These are phyloP conservation scores for Talaromyces proteolyticus DNA, from an alignment of 495 filamentous ascomycete species.

Conservation along the genomic window DNA sequence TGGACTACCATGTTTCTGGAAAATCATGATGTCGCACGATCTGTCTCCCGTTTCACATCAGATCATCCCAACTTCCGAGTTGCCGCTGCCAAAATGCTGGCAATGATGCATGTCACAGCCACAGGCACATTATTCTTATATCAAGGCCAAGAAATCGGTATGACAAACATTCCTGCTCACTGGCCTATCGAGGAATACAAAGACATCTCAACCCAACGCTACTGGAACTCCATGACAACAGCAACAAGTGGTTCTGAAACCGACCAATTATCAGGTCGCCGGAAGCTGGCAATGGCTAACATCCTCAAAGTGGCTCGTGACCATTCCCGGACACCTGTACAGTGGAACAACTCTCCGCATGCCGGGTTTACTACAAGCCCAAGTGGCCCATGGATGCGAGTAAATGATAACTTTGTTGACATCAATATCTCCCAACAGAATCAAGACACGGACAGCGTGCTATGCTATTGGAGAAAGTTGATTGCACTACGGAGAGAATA, in stretches of 20 bases:
- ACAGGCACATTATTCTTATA: conserved; percentile 58
- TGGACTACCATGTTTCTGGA: conserved; percentile 59
- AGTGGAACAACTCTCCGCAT: conserved; percentile 35
- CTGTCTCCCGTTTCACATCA: conserved; percentile 47
- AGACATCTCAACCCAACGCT: conserved; percentile 55
- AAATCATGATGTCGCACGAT: conserved; percentile 56
- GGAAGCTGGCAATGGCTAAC: too few species aligned
- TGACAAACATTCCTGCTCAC: conserved; percentile 51
- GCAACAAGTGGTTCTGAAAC: conserved; percentile 8
- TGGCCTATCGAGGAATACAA: conserved; percentile 53
- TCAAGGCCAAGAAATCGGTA: conserved; percentile 62
- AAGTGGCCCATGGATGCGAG: conserved; percentile 49
- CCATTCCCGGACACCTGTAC: conserved; percentile 39
- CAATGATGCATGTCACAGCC: conserved; percentile 43
- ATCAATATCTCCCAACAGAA: conserved; percentile 36
- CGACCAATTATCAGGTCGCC: conserved; percentile 13
- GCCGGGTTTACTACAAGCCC: conserved; percentile 35
- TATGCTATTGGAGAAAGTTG: conserved; percentile 41
- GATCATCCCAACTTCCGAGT: conserved; percentile 28
- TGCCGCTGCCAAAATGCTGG: conserved; percentile 45
- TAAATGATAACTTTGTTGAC: conserved; percentile 36
- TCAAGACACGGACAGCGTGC: conserved; percentile 22
- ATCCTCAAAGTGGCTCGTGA: too few species aligned
- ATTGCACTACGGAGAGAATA: conserved; percentile 14
- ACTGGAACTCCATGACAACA: conserved; percentile 18